Evolutionary conservation across 768 basidiomycete species (phyloP).

Genomic region (Collybia nuda): DNA sequence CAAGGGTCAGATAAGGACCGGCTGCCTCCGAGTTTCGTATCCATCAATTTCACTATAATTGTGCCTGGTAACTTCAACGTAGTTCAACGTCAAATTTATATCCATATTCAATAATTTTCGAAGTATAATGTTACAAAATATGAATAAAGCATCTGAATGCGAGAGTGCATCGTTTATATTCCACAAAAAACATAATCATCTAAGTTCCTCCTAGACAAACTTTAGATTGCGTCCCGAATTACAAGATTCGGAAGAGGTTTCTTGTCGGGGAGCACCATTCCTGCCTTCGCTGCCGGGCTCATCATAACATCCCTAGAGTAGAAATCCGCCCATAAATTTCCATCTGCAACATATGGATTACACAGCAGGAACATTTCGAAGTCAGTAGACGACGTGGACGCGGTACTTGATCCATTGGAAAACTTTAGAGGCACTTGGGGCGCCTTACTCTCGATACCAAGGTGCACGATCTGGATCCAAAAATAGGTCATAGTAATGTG

Average conservation of each 20-base stretch:
- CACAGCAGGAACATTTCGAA: conserved; percentile 37
- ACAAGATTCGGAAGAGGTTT: conserved; percentile 41
- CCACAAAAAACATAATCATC: background rate
- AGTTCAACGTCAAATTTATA: no score
- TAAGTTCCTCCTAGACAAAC: no score
- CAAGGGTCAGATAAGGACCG: no score
- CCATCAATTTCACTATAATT: no score
- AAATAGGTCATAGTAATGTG: conserved; percentile 51
- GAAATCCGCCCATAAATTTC: conserved; percentile 40
- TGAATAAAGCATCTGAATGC: no score
- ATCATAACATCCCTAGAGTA: conserved; percentile 44
- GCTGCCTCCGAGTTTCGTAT: no score
- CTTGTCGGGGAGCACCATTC: conserved; percentile 46
- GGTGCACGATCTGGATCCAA: conserved; percentile 50
- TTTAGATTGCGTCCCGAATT: conserved; percentile 28
- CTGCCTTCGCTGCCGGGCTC: conserved; percentile 34
- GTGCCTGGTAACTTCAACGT: no score
- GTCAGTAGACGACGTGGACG: conserved; percentile 19
- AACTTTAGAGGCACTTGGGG: conserved; percentile 9
- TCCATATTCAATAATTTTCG: no score
- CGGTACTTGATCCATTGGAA: conserved; percentile 3
- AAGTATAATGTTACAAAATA: no score
- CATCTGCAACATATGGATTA: conserved; percentile 41
- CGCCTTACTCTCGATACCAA: conserved; percentile 39
- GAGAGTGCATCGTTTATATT: background rate